Conservation (phyloP, 1,284 basidiomycete species). For the Rhodotorula sp. region DNA sequence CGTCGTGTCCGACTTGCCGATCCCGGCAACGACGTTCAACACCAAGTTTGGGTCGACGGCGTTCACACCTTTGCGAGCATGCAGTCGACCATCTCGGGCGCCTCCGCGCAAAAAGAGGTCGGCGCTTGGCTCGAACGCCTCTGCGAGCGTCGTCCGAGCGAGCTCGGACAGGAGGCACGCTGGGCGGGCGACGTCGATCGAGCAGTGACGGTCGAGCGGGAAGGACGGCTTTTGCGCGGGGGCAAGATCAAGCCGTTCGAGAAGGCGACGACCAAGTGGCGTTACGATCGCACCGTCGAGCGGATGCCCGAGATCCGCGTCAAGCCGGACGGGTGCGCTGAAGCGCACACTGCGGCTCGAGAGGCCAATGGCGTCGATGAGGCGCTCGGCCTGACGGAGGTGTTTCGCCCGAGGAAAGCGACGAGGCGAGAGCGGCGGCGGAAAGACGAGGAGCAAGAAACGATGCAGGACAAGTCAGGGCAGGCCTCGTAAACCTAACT, state of each 20-base stretch:
- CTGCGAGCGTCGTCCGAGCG: neutral
- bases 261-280: neutral
- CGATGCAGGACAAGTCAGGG: neutral
- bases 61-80: conserved; percentile 29
- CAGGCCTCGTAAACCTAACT: neutral
- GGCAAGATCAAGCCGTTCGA: neutral
- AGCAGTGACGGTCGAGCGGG: neutral
- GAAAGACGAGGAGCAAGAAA: neutral
- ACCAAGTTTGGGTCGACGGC: conserved; percentile 23
- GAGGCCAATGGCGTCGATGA: conserved; percentile 3
- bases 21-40: conserved; percentile 42
- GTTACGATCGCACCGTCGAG: conserved; percentile 3
- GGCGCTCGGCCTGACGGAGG: neutral
- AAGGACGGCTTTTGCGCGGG: neutral
- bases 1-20: conserved; percentile 47
- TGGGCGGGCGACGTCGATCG: neutral
- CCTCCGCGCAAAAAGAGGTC: neutral
- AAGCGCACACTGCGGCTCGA: conserved; percentile 3
- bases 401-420: neutral
- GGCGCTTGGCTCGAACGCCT: conserved; percentile 6
- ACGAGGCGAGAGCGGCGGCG: neutral
- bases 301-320: conserved; percentile 4
- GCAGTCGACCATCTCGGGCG: neutral
- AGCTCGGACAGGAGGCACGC: neutral
- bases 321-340: neutral